Percentiles rank a stretch among this genome's conserved stretches.
phyloP scores from a whole-genome alignment of 495 filamentous ascomycete genomes.

The Cladorrhinum samala region DNA sequence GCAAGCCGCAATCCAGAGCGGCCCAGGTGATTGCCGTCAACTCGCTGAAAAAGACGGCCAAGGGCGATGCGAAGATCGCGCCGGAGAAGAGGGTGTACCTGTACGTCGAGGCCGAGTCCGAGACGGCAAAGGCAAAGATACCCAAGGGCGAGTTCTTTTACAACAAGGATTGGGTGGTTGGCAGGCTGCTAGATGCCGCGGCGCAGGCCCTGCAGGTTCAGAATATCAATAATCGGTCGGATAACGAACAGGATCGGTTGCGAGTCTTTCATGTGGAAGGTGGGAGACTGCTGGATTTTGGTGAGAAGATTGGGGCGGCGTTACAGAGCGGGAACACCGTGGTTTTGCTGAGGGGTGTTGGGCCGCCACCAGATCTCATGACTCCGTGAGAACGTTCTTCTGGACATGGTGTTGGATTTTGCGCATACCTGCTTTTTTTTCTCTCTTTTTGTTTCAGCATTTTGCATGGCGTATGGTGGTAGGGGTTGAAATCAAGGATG shows the following conservation, averaged over 20 bases:
- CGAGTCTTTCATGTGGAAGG: slow-evolving; percentile 89
- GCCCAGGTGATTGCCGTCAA: slow-evolving; percentile 60
- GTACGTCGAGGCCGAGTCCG: slow-evolving; percentile 77
- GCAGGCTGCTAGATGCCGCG: slow-evolving; percentile 79
- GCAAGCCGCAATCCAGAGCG: slow-evolving; percentile 51
- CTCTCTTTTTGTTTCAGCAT: background rate
- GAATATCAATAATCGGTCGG: slow-evolving; percentile 82
- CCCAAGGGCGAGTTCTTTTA: slow-evolving; percentile 81
- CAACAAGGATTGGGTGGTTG: slow-evolving; percentile 78
- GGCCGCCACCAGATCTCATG: slow-evolving; percentile 44
- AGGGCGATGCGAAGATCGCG: slow-evolving; percentile 77
- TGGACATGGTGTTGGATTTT: no score
- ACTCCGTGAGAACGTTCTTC: slow-evolving; percentile 24
- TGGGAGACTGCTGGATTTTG: slow-evolving; percentile 77
- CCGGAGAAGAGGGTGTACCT: slow-evolving; percentile 78
- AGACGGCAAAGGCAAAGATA: slow-evolving; percentile 65
- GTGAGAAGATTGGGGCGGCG: slow-evolving; percentile 67
- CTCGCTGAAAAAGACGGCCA: slow-evolving; percentile 73
- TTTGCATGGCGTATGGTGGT: slow-evolving; percentile 18
- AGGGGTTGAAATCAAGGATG: no score
- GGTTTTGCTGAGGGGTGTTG: slow-evolving; percentile 80
- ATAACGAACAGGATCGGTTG: slow-evolving; percentile 69
- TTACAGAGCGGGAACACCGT: slow-evolving; percentile 77
- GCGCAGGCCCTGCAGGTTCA: slow-evolving; percentile 73
- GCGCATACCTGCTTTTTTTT: background rate